Conservation (phyloP, 768 basidiomycete species). For the Gymnopilus junonius region DNA sequence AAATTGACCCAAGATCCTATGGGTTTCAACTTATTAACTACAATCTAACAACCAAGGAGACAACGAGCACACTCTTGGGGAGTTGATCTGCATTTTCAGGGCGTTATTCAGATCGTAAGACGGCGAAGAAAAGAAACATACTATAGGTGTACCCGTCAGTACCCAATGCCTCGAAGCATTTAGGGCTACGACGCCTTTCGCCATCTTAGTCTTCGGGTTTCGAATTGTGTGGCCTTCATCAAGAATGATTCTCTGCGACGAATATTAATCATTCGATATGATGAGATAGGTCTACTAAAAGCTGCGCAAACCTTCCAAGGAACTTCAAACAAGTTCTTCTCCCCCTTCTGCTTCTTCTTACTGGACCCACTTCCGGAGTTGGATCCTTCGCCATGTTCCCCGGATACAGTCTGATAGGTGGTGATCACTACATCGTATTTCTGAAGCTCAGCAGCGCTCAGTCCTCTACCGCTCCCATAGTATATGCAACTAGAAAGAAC, state of each 20-base stretch:
- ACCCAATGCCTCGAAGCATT: slow-evolving; percentile 79
- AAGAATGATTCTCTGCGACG: slow-evolving; percentile 69
- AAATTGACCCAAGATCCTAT: slow-evolving; percentile 87
- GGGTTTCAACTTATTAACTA: not conserved
- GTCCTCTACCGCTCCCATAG: slow-evolving; percentile 68
- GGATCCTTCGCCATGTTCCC: slow-evolving; percentile 49
- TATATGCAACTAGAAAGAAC: slow-evolving; percentile 64
- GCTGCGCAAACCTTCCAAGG: slow-evolving; percentile 75
- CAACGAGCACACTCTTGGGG: slow-evolving; percentile 55
- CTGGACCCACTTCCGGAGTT: slow-evolving; percentile 33
- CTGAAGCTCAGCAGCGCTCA: slow-evolving; percentile 62
- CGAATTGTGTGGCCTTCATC: slow-evolving; percentile 92
- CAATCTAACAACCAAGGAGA: not conserved
- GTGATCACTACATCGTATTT: slow-evolving; percentile 82
- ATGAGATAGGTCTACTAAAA: not conserved
- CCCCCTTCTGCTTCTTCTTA: slow-evolving; percentile 68
- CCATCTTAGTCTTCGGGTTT: slow-evolving; percentile 87
- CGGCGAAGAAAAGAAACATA: slow-evolving; percentile 41
- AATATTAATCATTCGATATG: not conserved
- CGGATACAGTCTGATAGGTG: slow-evolving; percentile 75
- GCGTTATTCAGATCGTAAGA: slow-evolving; percentile 4
- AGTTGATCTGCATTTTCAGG: slow-evolving; percentile 65
- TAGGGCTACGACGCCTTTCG: slow-evolving; percentile 66
- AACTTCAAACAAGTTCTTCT: slow-evolving; percentile 64
- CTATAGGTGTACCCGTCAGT: slow-evolving; percentile 87